Evolutionary conservation across 2,329 filamentous ascomycete species (phyloP).

Genomic region (Sclerotinia glacialis): DNA sequence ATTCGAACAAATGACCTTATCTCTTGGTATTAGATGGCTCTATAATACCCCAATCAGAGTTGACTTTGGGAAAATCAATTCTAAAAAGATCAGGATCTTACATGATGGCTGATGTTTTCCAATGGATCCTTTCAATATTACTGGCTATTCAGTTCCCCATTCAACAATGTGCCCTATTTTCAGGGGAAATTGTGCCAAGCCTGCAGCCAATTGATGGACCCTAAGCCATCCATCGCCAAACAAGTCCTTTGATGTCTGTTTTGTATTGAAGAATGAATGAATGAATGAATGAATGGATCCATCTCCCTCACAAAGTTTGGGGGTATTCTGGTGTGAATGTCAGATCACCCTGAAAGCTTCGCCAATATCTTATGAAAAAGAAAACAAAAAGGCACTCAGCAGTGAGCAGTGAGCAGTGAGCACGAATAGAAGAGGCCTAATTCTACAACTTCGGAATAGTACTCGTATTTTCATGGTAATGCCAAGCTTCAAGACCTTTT

Average conservation of each 20-base stretch:
- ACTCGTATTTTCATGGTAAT: background rate
- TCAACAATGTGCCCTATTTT: background rate
- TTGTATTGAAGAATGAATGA: background rate
- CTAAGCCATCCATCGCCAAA: background rate
- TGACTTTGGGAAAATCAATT: background rate
- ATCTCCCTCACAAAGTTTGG: background rate
- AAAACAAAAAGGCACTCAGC: background rate
- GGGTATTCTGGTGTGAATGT: background rate
- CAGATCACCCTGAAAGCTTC: background rate
- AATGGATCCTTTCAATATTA: background rate
- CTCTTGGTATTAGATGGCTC: constrained; percentile 11
- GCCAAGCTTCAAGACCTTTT: background rate
- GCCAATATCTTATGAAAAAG: background rate
- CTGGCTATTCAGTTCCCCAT: background rate
- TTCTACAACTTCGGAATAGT: background rate
- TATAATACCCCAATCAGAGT: background rate
- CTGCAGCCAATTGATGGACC: background rate
- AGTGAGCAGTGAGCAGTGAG: too few species aligned
- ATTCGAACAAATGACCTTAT: background rate
- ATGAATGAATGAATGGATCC: background rate
- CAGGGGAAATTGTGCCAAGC: constrained; percentile 3
- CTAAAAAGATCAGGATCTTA: background rate
- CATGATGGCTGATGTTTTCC: background rate
- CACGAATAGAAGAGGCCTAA: background rate
- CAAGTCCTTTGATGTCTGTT: background rate